A percentile compares a stretch with the other conserved stretches of the same genome.
Evolutionary conservation across 2,329 filamentous ascomycete genomes (phyloP).

Genomic region (Aspergillus novoparasiticus): DNA sequence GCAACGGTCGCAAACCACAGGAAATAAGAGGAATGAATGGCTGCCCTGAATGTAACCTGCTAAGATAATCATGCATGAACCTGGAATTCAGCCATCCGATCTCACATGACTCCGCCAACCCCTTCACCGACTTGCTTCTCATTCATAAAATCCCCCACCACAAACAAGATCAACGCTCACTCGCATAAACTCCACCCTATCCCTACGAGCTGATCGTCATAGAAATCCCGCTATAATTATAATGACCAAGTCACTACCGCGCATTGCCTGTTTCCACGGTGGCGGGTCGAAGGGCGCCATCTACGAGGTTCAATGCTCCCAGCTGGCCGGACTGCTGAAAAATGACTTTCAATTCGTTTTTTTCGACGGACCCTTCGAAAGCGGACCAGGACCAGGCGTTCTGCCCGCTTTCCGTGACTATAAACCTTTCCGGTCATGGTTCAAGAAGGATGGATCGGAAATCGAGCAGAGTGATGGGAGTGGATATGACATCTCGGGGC

Average conservation of each 20-base stretch:
- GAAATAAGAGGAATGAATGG: too few relatives aligned
- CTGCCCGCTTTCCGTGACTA: conserved; percentile 24
- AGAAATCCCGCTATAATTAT: neutral
- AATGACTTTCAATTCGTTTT: conserved; percentile 22
- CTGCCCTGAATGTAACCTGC: too few relatives aligned
- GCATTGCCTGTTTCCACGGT: conserved; percentile 29
- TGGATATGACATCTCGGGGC: conserved; percentile 19
- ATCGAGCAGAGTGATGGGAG: conserved; percentile 19
- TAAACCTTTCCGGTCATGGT: conserved; percentile 24
- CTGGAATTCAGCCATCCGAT: too few relatives aligned
- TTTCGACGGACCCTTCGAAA: conserved; percentile 24
- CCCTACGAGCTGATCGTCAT: neutral
- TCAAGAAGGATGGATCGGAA: conserved; percentile 14
- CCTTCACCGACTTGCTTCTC: neutral
- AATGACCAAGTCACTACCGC: conserved; percentile 12
- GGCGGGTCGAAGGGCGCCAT: conserved; percentile 22
- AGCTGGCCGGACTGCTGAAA: conserved; percentile 17
- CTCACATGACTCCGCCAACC: neutral
- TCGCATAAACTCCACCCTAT: neutral
- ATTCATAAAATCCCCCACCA: neutral
- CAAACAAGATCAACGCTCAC: neutral
- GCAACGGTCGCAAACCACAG: too few relatives aligned
- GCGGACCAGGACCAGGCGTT: conserved; percentile 22
- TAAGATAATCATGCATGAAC: too few relatives aligned
- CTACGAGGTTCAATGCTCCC: conserved; percentile 23